Evolutionary conservation across 2,329 filamentous ascomycete genomes (phyloP).

Genomic region (Ceratocystiopsis brevicomis): DNA sequence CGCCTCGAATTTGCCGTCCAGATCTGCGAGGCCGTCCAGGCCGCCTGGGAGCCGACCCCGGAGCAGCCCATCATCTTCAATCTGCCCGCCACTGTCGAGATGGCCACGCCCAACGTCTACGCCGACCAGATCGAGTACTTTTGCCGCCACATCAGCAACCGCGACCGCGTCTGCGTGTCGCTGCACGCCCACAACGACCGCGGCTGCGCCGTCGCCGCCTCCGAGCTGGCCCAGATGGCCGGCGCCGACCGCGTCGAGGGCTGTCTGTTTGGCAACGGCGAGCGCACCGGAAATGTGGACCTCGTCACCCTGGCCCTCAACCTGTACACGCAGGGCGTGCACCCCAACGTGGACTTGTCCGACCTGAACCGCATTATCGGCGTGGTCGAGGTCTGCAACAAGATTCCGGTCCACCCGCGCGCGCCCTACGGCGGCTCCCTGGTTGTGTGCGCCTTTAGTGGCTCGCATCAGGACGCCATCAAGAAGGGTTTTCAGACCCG

Average conservation of each 20-base stretch:
- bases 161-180: conserved; percentile 74
- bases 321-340: conserved; percentile 82
- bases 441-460: conserved; percentile 82
- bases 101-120: conserved; percentile 87
- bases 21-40: conserved; percentile 86
- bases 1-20: conserved; percentile 63
- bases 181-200: conserved; percentile 92
- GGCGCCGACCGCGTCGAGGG: conserved; percentile 89
- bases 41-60: conserved; percentile 67
- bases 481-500: conserved; percentile 74
- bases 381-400: conserved; percentile 79
- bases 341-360: conserved; percentile 76
- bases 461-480: conserved; percentile 88
- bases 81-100: conserved; percentile 85
- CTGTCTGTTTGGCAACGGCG: conserved; percentile 84
- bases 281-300: conserved; percentile 90
- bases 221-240: conserved; percentile 89
- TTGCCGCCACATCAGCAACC: conserved; percentile 63
- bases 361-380: conserved; percentile 74
- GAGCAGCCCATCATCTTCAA: conserved; percentile 89
- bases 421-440: conserved; percentile 82
- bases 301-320: conserved; percentile 84
- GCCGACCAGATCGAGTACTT: conserved; percentile 96
- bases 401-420: conserved; percentile 80
- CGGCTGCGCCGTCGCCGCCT: conserved; percentile 73